Evolutionary conservation across 257 asterid genomes (phyloP), one percentile per base, ranked within the genome.

Genomic region (Penstemon barbatus): DNA sequence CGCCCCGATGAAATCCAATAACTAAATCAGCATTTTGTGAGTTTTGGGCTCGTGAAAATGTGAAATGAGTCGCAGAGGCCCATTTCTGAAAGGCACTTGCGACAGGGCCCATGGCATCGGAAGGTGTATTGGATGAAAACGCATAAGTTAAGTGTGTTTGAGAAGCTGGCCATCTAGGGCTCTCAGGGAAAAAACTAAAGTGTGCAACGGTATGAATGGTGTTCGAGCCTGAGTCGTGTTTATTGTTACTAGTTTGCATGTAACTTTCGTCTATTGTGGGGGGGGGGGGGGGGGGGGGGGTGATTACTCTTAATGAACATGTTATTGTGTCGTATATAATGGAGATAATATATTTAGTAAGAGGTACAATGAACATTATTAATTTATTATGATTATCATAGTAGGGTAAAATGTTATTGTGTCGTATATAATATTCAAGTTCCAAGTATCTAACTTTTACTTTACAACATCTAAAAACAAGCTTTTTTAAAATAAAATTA

Each of bases 101-200:
- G 10, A 80, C 77, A 0, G 80, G 65, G 36, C 1, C 25, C n/a
- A 12, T 37, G n/a, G 72, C 77, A 0, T 0, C 0, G 0, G 45
- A 0, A 8, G 57, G 78, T 5, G 75, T 57, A 37, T 25, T 42
- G 15, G 67, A 10, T 5, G 4, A 1, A 8, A 80, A 71, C 11
- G 62, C 60, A 5, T 66, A 83, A 0, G 75, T 65, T 3, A 83
- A 73, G 15, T 5, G 67, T 19, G 78, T 75, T 67, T 73, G 66
- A 4, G 66, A 3, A 15, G 74, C 0, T 12, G 80, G 74, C 88
- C 85, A 80, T 49, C 42, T 77, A 2, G 65, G 81, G 13, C 6
- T 66, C 5, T 69, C 66, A 0, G 7, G 7, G 0, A 75, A 77
- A 63, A 77, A 73, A 57, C 56, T 4, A 19, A 69, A 77, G 61